These are phyloP conservation scores for Alternaria panax DNA, from an alignment of 2,329 filamentous ascomycete genomes.

Conservation along the genomic window DNA sequence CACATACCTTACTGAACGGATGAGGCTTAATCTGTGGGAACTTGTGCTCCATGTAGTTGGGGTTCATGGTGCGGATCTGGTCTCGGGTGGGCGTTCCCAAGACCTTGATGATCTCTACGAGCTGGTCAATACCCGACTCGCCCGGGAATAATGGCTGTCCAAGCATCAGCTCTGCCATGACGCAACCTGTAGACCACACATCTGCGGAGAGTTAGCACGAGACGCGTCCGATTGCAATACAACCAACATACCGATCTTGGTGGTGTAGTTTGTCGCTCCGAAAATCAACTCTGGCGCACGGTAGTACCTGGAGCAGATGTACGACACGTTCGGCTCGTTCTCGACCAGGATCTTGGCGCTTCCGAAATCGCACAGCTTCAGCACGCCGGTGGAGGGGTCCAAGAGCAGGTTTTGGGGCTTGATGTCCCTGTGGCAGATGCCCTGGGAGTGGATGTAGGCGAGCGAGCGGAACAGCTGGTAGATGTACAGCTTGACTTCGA, in stretches of 20 bases:
- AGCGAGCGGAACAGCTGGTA: constrained; percentile 99
- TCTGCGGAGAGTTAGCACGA: constrained; percentile 63
- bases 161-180: constrained; percentile 99
- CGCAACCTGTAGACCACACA: constrained; percentile 98
- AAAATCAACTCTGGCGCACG: constrained; percentile 98
- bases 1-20: constrained; percentile 88
- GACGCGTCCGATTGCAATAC: constrained; percentile 8
- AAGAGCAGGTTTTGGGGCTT: constrained; percentile 98
- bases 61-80: constrained; percentile 99
- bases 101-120: constrained; percentile 99
- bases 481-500: constrained; percentile 99
- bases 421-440: constrained; percentile 98
- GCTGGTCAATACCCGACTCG: constrained; percentile 96
- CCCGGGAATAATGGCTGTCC: constrained; percentile 97
- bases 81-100: constrained; percentile 94
- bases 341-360: constrained; percentile 98
- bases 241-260: constrained; percentile 86
- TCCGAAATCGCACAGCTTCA: constrained; percentile 98
- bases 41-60: constrained; percentile 99
- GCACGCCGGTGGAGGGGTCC: constrained; percentile 86
- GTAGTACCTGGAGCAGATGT: constrained; percentile 99
- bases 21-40: constrained; percentile 99
- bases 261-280: constrained; percentile 98
- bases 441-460: constrained; percentile 98
- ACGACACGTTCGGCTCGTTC: constrained; percentile 98